Conservation (phyloP, 2,329 filamentous ascomycete species). For the Scedosporium boydii region DNA sequence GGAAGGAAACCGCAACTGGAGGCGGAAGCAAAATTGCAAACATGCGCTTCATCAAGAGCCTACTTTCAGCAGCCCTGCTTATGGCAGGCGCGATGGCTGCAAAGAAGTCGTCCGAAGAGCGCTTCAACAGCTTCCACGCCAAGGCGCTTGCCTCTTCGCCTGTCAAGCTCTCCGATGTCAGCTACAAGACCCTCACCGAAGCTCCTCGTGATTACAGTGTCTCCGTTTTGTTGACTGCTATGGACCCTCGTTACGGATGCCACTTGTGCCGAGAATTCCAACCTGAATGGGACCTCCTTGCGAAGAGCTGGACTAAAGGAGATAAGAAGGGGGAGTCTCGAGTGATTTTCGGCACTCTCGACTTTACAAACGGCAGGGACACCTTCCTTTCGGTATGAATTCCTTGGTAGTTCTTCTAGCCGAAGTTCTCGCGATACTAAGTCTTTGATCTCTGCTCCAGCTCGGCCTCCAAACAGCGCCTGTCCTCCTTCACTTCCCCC, state of each 20-base stretch:
- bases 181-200: slow-evolving; percentile 67
- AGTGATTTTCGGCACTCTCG: slow-evolving; percentile 72
- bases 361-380: slow-evolving; percentile 76
- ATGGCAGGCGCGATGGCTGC: slow-evolving; percentile 50
- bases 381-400: slow-evolving; percentile 73
- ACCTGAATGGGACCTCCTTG: slow-evolving; percentile 84
- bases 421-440: not conserved
- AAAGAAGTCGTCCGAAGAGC: slow-evolving; percentile 53
- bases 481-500: slow-evolving; percentile 77
- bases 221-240: slow-evolving; percentile 75
- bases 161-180: slow-evolving; percentile 66
- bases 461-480: slow-evolving; percentile 90
- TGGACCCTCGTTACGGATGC: slow-evolving; percentile 77
- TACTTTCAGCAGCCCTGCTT: slow-evolving; percentile 56
- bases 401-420: not conserved
- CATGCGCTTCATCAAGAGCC: slow-evolving; percentile 60
- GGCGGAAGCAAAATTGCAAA: slow-evolving; percentile 20
- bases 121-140: slow-evolving; percentile 61
- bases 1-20: not conserved
- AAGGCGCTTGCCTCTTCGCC: slow-evolving; percentile 57
- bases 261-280: slow-evolving; percentile 83
- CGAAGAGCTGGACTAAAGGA: slow-evolving; percentile 77
- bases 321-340: slow-evolving; percentile 66
- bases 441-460: slow-evolving; percentile 36
- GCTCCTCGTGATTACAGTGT: slow-evolving; percentile 76